phyloP scores from a whole-genome alignment of 345 rosid genomes.

The Pseudoturritis turrita region DNA sequence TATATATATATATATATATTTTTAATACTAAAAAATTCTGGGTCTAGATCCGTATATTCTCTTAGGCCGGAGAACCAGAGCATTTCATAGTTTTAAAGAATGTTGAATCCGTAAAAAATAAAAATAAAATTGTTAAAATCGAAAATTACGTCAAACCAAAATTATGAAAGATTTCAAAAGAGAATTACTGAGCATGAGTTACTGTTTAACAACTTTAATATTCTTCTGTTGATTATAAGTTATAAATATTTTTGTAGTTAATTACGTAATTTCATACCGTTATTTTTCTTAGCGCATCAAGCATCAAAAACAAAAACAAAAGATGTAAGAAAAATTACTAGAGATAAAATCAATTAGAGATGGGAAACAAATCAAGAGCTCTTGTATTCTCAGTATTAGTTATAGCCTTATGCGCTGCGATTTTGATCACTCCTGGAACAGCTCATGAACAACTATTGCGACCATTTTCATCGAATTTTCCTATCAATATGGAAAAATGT shows the following conservation, averaged over 20 bases:
- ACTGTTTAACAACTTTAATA: background rate
- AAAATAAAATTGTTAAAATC: no score
- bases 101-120: no score
- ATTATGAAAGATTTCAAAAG: background rate
- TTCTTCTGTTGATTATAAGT: background rate
- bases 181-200: background rate
- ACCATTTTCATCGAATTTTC: background rate
- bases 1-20: no score
- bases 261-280: no score
- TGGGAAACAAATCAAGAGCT: constrained; percentile 8
- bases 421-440: background rate
- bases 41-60: no score
- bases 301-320: constrained; percentile 3
- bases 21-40: no score
- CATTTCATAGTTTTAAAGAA: no score
- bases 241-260: no score
- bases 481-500: constrained; percentile 3
- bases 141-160: background rate
- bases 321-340: background rate
- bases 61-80: no score
- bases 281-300: no score
- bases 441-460: constrained; percentile 7
- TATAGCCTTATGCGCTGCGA: background rate
- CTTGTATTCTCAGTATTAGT: background rate
- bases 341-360: background rate